phyloP scores from a whole-genome alignment of 192 early-diverging fungal genomes.

The Backusella circina region DNA sequence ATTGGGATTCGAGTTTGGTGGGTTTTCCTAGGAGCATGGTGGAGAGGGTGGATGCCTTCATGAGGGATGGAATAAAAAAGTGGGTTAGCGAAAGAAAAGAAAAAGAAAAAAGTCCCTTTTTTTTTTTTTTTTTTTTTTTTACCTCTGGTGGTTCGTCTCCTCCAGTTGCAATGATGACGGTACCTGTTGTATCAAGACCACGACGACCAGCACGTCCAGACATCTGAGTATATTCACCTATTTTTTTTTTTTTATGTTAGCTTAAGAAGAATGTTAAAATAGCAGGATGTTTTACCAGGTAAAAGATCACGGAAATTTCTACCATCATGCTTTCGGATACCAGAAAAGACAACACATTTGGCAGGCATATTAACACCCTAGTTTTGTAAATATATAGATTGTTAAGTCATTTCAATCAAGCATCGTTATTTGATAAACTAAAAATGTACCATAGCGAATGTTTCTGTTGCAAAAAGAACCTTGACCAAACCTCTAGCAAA shows the following conservation, averaged over 20 bases:
- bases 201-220: slow-evolving; percentile 94
- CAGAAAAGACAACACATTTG: slow-evolving; percentile 89
- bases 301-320: slow-evolving; percentile 80
- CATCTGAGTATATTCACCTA: slow-evolving; percentile 99
- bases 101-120: too few species aligned
- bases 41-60: slow-evolving; percentile 54
- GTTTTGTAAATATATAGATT: neutral
- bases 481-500: slow-evolving; percentile 88
- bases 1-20: slow-evolving; percentile 91
- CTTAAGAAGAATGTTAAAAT: too few species aligned
- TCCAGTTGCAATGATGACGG: slow-evolving; percentile 82
- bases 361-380: slow-evolving; percentile 98
- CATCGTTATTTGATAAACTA: neutral
- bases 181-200: slow-evolving; percentile 87
- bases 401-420: too few species aligned
- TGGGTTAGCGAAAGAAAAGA: too few species aligned
- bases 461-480: slow-evolving; percentile 97
- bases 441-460: slow-evolving; percentile 86
- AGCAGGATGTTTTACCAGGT: slow-evolving; percentile 55
- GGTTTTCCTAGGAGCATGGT: slow-evolving; percentile 85
- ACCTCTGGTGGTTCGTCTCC: slow-evolving; percentile 51
- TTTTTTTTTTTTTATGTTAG: too few species aligned
- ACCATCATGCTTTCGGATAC: slow-evolving; percentile 91
- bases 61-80: too few species aligned
- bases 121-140: slow-evolving; percentile 1